These are phyloP conservation scores for Exophiala dermatitidis DNA, from an alignment of 2,329 filamentous ascomycete species.

Conservation along the genomic window DNA sequence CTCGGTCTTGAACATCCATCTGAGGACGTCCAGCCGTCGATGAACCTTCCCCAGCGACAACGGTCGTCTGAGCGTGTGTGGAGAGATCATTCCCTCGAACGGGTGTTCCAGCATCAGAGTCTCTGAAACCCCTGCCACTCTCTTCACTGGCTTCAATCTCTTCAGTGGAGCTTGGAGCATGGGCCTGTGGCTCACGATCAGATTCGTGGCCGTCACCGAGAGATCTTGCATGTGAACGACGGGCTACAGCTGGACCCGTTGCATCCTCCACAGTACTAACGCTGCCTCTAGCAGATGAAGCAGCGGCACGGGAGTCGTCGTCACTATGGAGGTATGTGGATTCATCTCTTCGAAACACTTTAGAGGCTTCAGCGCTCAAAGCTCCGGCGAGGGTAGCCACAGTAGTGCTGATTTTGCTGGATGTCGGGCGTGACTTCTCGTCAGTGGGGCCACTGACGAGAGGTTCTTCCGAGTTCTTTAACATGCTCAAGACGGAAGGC, in stretches of 20 bases:
- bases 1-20: neutral
- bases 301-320: neutral
- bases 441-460: neutral
- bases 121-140: slow-evolving; percentile 8
- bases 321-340: neutral
- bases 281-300: neutral
- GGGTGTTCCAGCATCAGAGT: slow-evolving; percentile 19
- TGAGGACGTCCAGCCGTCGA: neutral
- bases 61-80: slow-evolving; percentile 1
- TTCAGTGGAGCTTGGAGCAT: slow-evolving; percentile 13
- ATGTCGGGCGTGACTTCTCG: neutral
- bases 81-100: slow-evolving; percentile 4
- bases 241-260: neutral
- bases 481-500: neutral
- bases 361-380: slow-evolving; percentile 21
- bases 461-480: neutral
- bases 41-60: neutral
- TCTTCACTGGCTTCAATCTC: neutral
- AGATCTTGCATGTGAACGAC: neutral
- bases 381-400: slow-evolving; percentile 26
- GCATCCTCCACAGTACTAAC: slow-evolving; percentile 5
- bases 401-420: slow-evolving; percentile 18
- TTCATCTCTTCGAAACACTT: slow-evolving; percentile 13
- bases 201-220: neutral
- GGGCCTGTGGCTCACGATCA: slow-evolving; percentile 9